Evolutionary conservation across 164 flowering plant genomes (phyloP), one percentile per base, ranked within the genome.

Genomic region (Sextonia rubra): DNA sequence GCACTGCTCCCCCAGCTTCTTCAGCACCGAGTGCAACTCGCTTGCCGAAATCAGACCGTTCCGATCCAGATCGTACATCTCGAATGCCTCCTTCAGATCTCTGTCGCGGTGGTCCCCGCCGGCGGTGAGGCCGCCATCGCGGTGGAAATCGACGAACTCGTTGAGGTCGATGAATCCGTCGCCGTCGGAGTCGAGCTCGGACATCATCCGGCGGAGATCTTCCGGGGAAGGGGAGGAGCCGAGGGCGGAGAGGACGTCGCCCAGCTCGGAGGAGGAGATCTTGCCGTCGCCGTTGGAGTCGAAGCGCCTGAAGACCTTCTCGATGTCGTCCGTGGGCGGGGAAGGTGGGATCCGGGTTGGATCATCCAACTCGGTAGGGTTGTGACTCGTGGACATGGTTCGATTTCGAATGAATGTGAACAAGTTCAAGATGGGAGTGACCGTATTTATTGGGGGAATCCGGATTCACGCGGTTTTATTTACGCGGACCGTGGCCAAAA

Each of bases 261-360:
- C 73, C 17, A 79, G 75, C 65, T 79, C 82, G 2, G 65, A 5
- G 20, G 61, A 15, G 1, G 77, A 79, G 70, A 79, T 76, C 60
- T 79, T 66, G 9, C 82, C 82, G 67, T 79, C 82, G 2, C 73
- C 75, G 52, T 79, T 79, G 17, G 65, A 69, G 29, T 79, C 79
- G 49, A 71, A 79, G 8, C 64, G 65, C 24, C 65, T 79, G 73
- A 79, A 79, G n/a, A 79, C 69, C 18, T 69, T 23, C 48, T 79
- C 76, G 12, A 74, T 26, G n/a, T 74, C 77, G 32, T 61, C 77
- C 65, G 12, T 12, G 65, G 65, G 14, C 4, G 65, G 27, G 0
- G 65, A 11, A 17, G 65, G 15, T 62, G 26, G 17, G 65, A 18
- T 27, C 2, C 12, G 65, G 44, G 5, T 37, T n/a, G n/a, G n/a